Evolutionary conservation across 179 eudicot genomes (phyloP), one percentile per base, ranked within the genome.

Genomic region (Camellia oleifera): DNA sequence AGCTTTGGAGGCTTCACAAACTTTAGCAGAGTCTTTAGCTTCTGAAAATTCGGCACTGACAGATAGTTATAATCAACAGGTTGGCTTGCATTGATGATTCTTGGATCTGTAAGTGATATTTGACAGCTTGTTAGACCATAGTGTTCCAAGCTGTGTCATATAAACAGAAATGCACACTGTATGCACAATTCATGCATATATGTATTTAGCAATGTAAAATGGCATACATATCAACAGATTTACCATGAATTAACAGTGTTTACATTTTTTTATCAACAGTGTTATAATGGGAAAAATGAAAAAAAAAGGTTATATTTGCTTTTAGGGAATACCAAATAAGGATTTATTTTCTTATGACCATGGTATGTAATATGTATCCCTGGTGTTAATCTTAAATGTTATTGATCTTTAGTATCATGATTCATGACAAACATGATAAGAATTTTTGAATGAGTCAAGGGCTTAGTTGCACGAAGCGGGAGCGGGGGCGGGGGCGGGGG

Each of bases 51-150:
- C 99, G 57, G 81, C 97, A 61, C 82, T 96, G 81, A 96, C 99
- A 26, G 93, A 96, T 83, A 96, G 94, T 83, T 96, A 88, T 81
- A 96, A 96, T 84, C 98, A 94, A 76, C 99, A 96, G 97, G 99
- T 96, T 80, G 72, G 82, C 74, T 12, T 26, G 32, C 70, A 3
- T 14, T 69, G 40, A 23, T 60, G 2, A 12, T 45, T 48, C 12
- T 23, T 66, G 46, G 57, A 68, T 53, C 40, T 67, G 17, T 44
- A 56, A 18, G 44, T 75, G 48, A 14, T 15, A 69, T 69, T n/a
- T 68, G 11, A 26, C n/a, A 53, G 11, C 11, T 68, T 78, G 78
- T 66, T 17, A 77, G 32, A 54, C 17, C 3, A 14, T 50, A 6
- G 0, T 53, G 4, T n/a, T 26, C 4, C 15, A 26, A 26, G 46